phyloP scores from a whole-genome alignment of 2,329 filamentous ascomycete species.

The Rhinocladiella mackenziei region DNA sequence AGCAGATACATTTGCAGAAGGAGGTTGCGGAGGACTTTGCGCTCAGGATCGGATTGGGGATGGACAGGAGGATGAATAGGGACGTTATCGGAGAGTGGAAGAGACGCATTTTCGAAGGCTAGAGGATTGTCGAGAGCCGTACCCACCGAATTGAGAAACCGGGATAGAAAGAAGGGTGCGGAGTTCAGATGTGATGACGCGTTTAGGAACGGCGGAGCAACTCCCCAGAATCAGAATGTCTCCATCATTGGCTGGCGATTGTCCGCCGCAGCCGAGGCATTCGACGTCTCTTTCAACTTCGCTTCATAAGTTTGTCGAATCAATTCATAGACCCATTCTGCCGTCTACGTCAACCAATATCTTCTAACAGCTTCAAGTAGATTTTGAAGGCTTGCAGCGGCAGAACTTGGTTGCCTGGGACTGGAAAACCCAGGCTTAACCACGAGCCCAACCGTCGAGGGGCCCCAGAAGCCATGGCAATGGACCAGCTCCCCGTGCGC shows the following conservation, averaged over 20 bases:
- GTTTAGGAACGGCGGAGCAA: not conserved
- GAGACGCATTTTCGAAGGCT: constrained; percentile 5
- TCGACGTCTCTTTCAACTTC: no score
- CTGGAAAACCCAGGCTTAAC: not conserved
- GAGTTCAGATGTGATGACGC: no score
- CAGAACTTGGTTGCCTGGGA: no score
- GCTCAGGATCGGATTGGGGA: constrained; percentile 4
- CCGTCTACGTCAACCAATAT: no score
- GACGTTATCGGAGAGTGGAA: not conserved
- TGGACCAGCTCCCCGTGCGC: constrained; percentile 11
- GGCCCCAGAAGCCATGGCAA: constrained; percentile 10
- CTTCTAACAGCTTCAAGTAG: not conserved
- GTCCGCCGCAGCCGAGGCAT: not conserved
- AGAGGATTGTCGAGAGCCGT: not conserved
- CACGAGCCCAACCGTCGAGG: not conserved
- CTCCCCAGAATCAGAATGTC: not conserved
- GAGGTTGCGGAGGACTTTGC: constrained; percentile 50
- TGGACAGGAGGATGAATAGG: constrained; percentile 11
- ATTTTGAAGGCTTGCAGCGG: no score
- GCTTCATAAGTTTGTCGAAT: no score
- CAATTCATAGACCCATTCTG: no score
- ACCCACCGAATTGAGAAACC: no score
- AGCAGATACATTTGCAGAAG: constrained; percentile 70
- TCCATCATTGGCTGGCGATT: not conserved
- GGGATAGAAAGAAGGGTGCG: no score